Base-by-base conservation (phyloP, 2,329 filamentous ascomycete species). In the Myriosclerotinia curreyana region DNA sequence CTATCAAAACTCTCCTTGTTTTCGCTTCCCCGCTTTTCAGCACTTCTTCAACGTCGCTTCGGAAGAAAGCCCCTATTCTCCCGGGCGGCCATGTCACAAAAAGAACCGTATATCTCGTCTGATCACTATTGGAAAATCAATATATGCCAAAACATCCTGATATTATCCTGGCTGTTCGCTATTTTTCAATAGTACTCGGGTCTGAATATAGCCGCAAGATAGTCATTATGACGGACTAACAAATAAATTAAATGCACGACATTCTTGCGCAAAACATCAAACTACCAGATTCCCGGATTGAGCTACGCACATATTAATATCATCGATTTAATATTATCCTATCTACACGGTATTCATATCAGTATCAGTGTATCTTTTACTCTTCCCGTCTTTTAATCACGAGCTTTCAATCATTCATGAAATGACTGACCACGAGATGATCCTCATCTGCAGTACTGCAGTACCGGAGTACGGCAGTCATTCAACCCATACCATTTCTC, bases 261-360 rank as follows among this genome's bases (percentile, higher is more conserved):
- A 58, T 58, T 20, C 55, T 8, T 25, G 44, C 55, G 55, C 55
- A 58, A 22, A 46, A 44, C 2, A 36, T 58, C 55, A 46, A 12
- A 48, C 28, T 58, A 34, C 55, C 42, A 48, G 55, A 58, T 48
- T 58, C 55, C 55, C n/a, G 55, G 55, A 58, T 58, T 58, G 55
- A 58, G 55, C 55, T 22, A 22, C 28, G 8, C 42, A 58, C 42
- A 58, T 48, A 36, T 58, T 17, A 36, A 58, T 25, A 58, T 48
- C 28, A 22, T 36, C 20, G 54, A 48, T 36, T n/a, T 22, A 17
- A 46, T 22, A 58, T 58, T 48, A 58, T 58, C 54, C 54, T 48
- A 58, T 58, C 28, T 56, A 44, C 12, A n/a, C n/a, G n/a, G 17
- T 2, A 34, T 34, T 11, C 12, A 6, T 9, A 11, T 34, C 14